phyloP scores from a whole-genome alignment of 2,329 filamentous ascomycete genomes.

The Knufia fluminis region DNA sequence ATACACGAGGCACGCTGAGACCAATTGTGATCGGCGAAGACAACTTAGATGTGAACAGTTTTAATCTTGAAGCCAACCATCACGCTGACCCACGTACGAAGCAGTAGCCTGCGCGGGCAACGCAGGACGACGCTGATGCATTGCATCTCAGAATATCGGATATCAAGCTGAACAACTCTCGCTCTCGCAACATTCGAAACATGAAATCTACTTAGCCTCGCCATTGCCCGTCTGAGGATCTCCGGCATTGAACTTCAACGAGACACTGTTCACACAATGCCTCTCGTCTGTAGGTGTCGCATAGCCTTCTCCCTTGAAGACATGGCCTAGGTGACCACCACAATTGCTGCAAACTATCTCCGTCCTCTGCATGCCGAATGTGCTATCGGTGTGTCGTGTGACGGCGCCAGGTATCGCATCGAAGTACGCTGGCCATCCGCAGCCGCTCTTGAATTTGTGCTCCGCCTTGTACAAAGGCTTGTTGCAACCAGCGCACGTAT shows the following conservation, averaged over 20 bases:
- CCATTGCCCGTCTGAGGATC: constrained; percentile 31
- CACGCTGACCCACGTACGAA: too few species aligned
- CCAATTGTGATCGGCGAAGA: too few species aligned
- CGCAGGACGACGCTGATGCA: too few species aligned
- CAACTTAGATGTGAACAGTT: too few species aligned
- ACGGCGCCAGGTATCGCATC: constrained; percentile 90
- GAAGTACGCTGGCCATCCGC: constrained; percentile 97
- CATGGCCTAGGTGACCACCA: constrained; percentile 82
- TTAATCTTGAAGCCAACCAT: too few species aligned
- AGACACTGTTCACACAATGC: constrained; percentile 93
- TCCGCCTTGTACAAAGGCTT: constrained; percentile 83
- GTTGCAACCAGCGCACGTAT: constrained; percentile 77
- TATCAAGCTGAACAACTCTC: too few species aligned
- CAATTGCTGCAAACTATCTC: constrained; percentile 95
- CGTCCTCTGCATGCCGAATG: constrained; percentile 72
- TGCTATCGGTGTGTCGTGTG: constrained; percentile 64
- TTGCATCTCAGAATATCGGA: too few species aligned
- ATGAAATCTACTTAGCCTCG: constrained; percentile 16
- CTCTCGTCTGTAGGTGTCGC: constrained; percentile 84
- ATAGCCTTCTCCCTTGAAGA: constrained; percentile 84
- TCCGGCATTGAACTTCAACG: constrained; percentile 70
- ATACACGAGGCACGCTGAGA: too few species aligned
- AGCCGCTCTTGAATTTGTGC: constrained; percentile 94
- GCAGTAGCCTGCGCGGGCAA: too few species aligned
- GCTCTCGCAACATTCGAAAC: too few species aligned